Evolutionary conservation across 2,329 filamentous ascomycete genomes (phyloP), one percentile per base, ranked within the genome.

Genomic region (Fusarium sp.): DNA sequence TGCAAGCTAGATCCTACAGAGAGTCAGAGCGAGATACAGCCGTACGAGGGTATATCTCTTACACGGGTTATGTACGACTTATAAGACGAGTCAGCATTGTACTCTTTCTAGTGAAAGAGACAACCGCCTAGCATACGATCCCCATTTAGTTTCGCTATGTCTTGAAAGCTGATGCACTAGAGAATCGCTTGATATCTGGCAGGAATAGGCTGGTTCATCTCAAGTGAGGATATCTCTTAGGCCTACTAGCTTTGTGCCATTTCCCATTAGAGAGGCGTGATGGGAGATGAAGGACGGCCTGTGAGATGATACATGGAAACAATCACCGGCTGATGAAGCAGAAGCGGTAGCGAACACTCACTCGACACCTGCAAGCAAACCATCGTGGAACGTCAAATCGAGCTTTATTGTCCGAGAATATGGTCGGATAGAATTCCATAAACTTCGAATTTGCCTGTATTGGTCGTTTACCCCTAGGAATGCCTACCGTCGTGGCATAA

Each of bases 241-340:
- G 61, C 41, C 58, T 47, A 55, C 18, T 21, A 29, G 29, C 61
- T 50, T 62, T 63, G 61, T 57, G 46, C 10, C 48, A 52, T 67
- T 43, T 35, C 35, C 35, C 37, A n/a, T 12, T 38, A 18, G 12
- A 31, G 43, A 49, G 38, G 49, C 37, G 18, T 39, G 10, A 38
- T 49, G 41, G 37, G 56, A 71, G 48, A 63, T 66, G 60, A 70
- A 69, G 63, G 57, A 54, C 47, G 28, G 44, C 31, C 48, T 58
- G 60, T 67, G 57, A 33, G 37, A 64, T 66, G 53, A 16, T 43
- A 46, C 46, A 43, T 59, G 54, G 33, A 47, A 63, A 66, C 63
- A 58, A 66, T 41, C 55, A 41, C 39, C 55, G 48, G 53, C 48
- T 61, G 37, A 56, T 56, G 57, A 62, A 53, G 57, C 54, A 54